These are phyloP conservation scores for Porcisia deanei DNA, from an alignment of 208 protist species.

Conservation along the genomic window DNA sequence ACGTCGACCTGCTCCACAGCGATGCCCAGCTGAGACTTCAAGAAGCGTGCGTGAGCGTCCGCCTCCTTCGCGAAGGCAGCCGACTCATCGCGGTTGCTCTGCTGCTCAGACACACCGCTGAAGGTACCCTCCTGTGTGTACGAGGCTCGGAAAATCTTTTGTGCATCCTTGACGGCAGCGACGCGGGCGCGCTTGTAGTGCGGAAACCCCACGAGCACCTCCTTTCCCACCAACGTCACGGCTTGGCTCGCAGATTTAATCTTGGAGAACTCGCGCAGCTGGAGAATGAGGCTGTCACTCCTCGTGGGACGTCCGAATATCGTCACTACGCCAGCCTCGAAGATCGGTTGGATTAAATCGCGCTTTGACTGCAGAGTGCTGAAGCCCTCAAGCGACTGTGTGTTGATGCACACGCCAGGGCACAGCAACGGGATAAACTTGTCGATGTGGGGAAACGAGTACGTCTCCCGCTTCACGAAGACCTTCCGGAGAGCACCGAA, in stretches of 20 bases:
- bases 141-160: slow-evolving; percentile 40
- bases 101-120: slow-evolving; percentile 49
- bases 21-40: slow-evolving; percentile 85
- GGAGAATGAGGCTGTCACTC: slow-evolving; percentile 79
- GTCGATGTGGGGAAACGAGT: slow-evolving; percentile 49
- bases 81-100: slow-evolving; percentile 73
- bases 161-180: slow-evolving; percentile 60
- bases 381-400: slow-evolving; percentile 79
- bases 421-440: slow-evolving; percentile 70
- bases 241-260: slow-evolving; percentile 37
- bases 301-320: slow-evolving; percentile 78
- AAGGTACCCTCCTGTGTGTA: slow-evolving; percentile 67
- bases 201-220: slow-evolving; percentile 88
- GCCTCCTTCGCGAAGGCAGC: slow-evolving; percentile 58
- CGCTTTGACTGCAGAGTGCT: slow-evolving; percentile 71
- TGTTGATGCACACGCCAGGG: slow-evolving; percentile 49
- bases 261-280: slow-evolving; percentile 38
- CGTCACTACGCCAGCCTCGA: slow-evolving; percentile 58
- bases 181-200: slow-evolving; percentile 88
- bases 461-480: slow-evolving; percentile 49
- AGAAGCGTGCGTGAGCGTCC: slow-evolving; percentile 73
- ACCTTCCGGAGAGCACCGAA: slow-evolving; percentile 63
- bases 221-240: slow-evolving; percentile 63
- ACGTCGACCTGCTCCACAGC: slow-evolving; percentile 49
- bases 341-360: slow-evolving; percentile 46